Conservation (phyloP, 345 rosid genomes). For the Passiflora organensis region DNA sequence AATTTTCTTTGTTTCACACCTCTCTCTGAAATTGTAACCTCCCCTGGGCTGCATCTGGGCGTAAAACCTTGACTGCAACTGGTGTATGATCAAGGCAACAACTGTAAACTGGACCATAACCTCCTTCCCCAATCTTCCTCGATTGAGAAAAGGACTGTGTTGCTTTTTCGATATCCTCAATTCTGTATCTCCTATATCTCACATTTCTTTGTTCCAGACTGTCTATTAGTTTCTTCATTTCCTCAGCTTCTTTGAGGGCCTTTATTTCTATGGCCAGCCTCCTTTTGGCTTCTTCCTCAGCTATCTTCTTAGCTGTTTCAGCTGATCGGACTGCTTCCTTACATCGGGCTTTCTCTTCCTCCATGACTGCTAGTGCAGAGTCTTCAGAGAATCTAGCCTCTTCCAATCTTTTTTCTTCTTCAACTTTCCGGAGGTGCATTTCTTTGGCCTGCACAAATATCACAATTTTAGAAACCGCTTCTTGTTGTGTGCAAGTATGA, state of each 20-base stretch:
- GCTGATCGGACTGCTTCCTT: conserved; percentile 65
- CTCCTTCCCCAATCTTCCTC: conserved; percentile 86
- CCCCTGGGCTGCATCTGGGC: conserved; percentile 96
- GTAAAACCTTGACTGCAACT: conserved; percentile 79
- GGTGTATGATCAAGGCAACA: conserved; percentile 79
- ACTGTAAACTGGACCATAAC: conserved; percentile 87
- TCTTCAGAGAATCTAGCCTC: conserved; percentile 61
- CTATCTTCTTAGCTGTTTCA: conserved; percentile 55
- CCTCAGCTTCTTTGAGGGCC: conserved; percentile 49
- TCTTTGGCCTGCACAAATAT: conserved; percentile 53
- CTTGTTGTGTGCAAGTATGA: not conserved
- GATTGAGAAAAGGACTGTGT: conserved; percentile 49
- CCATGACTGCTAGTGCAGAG: conserved; percentile 44
- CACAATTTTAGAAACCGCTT: not conserved
- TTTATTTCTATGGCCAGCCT: conserved; percentile 44
- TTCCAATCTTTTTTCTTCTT: conserved; percentile 53
- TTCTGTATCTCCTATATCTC: conserved; percentile 65
- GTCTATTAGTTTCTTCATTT: conserved; percentile 30
- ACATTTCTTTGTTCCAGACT: conserved; percentile 23
- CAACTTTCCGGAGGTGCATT: conserved; percentile 59
- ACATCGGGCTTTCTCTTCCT: conserved; percentile 57
- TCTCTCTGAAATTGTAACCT: conserved; percentile 81
- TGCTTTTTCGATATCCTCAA: conserved; percentile 76
- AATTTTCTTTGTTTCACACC: conserved; percentile 32
- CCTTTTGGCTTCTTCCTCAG: conserved; percentile 53